phyloP scores from a whole-genome alignment of 345 rosid species.

The Ailanthus altissimus region DNA sequence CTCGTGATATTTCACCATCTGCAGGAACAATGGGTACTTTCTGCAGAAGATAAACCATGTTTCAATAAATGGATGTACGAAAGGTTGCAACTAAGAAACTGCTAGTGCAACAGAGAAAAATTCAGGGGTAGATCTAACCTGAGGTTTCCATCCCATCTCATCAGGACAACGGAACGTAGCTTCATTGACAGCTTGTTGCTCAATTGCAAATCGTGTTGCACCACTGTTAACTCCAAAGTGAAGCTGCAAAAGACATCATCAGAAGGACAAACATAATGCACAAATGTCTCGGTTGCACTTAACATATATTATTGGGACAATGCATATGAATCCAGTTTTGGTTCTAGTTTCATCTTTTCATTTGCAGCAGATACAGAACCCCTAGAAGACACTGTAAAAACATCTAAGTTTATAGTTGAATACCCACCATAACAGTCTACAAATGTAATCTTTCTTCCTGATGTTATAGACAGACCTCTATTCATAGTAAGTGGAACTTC shows the following conservation, averaged over 20 bases:
- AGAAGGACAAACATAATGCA: neutral
- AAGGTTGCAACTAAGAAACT: neutral
- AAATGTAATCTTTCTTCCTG: too few relatives aligned
- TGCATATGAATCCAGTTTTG: neutral
- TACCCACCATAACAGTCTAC: too few relatives aligned
- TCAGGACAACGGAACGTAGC: slow-evolving; percentile 97
- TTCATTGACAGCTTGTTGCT: slow-evolving; percentile 94
- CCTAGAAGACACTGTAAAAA: too few relatives aligned
- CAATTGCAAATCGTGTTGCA: slow-evolving; percentile 84
- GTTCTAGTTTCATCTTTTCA: neutral
- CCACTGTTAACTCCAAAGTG: slow-evolving; percentile 98
- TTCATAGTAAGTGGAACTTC: too few relatives aligned
- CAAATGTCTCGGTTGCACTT: neutral
- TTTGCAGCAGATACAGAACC: neutral
- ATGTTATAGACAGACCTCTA: too few relatives aligned
- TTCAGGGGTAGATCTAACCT: slow-evolving; percentile 49
- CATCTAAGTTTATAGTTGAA: too few relatives aligned
- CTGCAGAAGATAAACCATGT: slow-evolving; percentile 46
- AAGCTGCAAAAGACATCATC: slow-evolving; percentile 43
- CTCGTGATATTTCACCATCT: slow-evolving; percentile 75
- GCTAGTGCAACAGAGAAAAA: neutral
- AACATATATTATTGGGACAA: neutral
- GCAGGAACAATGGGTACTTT: slow-evolving; percentile 71
- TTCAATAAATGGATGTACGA: neutral
- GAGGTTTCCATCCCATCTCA: slow-evolving; percentile 99